Evolutionary conservation across 805 yeast genomes (phyloP), one percentile per base, ranked within the genome.

Genomic region (Lipomyces lipofer): DNA sequence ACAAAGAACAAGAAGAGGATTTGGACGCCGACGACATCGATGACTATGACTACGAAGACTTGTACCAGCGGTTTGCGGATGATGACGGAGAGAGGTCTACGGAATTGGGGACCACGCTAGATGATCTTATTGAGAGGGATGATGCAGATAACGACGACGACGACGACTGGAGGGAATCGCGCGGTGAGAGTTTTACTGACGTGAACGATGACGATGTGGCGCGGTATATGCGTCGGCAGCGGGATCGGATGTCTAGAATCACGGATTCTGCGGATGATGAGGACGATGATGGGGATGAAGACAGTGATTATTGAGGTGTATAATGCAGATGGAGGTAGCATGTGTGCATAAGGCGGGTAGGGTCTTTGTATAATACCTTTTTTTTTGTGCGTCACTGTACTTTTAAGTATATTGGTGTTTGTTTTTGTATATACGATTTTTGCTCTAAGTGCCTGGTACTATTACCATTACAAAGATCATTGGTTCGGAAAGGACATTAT

Each of bases 1-100:
- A 69, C 49, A 73, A 73, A 47, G 75, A 70, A 47, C 76, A 71
- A 47, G 75, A 69, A 33, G 75, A 70, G 50, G 63, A 58, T 9
- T 42, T 43, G 32, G 58, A 54, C 43, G 52, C 51, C 39, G 63
- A 60, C 22, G 59, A 58, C 21, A 30, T 46, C 42, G 64, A 60
- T 33, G 58, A 43, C 47, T 55, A 52, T 38, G 58, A 49, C 19
- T 52, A 59, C 21, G 56, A 54, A 22, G 32, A 30, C 4, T 30
- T 55, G 10, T 47, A 43, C 44, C 32, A 40, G 40, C 49, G 58
- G 43, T 58, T 58, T 24, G 61, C 59, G 9, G 62, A 56, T 30
- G 60, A 55, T 45, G 62, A 57, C 52, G 61, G 53, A 7, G 55
- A 58, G 28, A 24, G 46, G 48, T 40, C 47, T 25, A 21, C 12